Conservation (phyloP, 164 flowering plant species). For the Akebia trifoliata region DNA sequence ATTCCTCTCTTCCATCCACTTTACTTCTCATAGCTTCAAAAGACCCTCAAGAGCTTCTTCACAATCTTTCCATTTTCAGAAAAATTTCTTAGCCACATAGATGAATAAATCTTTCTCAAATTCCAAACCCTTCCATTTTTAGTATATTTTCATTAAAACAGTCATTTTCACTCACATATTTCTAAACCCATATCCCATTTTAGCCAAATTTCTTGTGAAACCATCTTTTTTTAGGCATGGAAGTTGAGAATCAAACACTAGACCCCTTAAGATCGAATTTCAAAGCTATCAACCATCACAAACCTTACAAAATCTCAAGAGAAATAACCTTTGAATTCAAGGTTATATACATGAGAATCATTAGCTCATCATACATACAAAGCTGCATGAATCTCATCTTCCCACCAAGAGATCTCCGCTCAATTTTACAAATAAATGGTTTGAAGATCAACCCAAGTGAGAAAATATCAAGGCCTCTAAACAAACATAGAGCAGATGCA, state of each 20-base stretch:
- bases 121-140: no score
- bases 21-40: no score
- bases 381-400: conserved; percentile 19
- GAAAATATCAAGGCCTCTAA: conserved; percentile 19
- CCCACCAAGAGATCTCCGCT: conserved; percentile 22
- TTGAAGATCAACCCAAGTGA: conserved; percentile 16
- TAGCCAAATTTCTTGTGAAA: no score
- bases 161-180: background rate
- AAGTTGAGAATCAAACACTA: conserved; percentile 15
- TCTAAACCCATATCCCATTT: background rate
- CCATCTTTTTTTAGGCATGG: conserved; percentile 8
- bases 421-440: conserved; percentile 21
- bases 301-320: conserved; percentile 4
- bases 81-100: no score
- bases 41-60: background rate
- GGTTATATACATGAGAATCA: conserved; percentile 23
- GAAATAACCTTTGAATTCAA: conserved; percentile 17
- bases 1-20: no score
- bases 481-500: conserved; percentile 23
- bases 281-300: conserved; percentile 8
- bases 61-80: background rate
- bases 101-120: no score
- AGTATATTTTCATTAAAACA: no score
- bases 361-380: conserved; percentile 19
- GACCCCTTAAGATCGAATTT: conserved; percentile 13